Evolutionary conservation across 2,329 filamentous ascomycete genomes (phyloP).

Genomic region (Aspergillus ochraceus): DNA sequence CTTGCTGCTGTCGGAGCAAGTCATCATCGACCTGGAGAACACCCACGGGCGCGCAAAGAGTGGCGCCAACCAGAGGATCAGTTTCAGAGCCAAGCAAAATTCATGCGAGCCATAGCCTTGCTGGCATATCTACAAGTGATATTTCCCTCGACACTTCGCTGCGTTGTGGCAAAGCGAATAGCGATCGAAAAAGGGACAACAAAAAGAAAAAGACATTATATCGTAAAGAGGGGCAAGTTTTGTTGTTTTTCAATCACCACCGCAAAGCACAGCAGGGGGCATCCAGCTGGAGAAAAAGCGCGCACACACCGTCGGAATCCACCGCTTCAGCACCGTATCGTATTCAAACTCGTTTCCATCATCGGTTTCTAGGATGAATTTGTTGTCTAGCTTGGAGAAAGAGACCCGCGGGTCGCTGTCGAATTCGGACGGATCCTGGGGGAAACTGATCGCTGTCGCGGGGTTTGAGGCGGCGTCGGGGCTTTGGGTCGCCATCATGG

Average conservation of each 20-base stretch:
- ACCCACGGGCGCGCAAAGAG: slow-evolving; percentile 27
- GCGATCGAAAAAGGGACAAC: slow-evolving; percentile 6
- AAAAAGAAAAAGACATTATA: neutral
- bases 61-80: slow-evolving; percentile 32
- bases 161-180: slow-evolving; percentile 1
- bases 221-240: neutral
- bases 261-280: slow-evolving; percentile 11
- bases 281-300: slow-evolving; percentile 19
- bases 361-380: slow-evolving; percentile 80
- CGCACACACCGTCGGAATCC: slow-evolving; percentile 65
- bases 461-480: slow-evolving; percentile 18
- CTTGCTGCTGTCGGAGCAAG: slow-evolving; percentile 60
- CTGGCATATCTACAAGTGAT: slow-evolving; percentile 14
- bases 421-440: slow-evolving; percentile 65
- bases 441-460: slow-evolving; percentile 42
- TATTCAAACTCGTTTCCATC: slow-evolving; percentile 85
- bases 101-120: slow-evolving; percentile 16
- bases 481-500: slow-evolving; percentile 25
- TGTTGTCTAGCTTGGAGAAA: slow-evolving; percentile 78
- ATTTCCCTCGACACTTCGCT: slow-evolving; percentile 2
- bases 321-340: slow-evolving; percentile 68
- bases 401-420: slow-evolving; percentile 79
- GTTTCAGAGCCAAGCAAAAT: slow-evolving; percentile 30
- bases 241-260: slow-evolving; percentile 16
- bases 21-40: slow-evolving; percentile 59